phyloP scores from a whole-genome alignment of 176 grass and related monocot genomes.

The Bromus sterilis region DNA sequence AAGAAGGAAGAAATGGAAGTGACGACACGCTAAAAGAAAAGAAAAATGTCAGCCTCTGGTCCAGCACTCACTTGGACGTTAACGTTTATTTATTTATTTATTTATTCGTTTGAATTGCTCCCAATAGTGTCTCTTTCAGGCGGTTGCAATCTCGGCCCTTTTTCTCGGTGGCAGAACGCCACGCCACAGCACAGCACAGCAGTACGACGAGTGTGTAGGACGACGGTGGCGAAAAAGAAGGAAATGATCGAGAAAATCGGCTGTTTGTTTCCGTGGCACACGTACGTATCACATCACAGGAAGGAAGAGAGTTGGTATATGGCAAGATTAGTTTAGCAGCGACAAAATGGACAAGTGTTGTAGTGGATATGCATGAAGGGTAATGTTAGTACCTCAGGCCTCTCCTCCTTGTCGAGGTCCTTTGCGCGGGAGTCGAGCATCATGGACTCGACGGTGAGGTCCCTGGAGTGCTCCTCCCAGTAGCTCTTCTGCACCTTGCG shows the following conservation, averaged over 20 bases:
- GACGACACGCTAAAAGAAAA: not conserved
- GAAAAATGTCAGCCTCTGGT: not conserved
- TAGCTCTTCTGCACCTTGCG: conserved; percentile 78
- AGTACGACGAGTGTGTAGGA: not conserved
- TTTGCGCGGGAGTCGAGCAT: conserved; percentile 93
- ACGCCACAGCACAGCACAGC: not conserved
- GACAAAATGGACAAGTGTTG: not conserved
- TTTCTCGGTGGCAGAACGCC: not conserved
- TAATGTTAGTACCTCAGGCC: conserved; percentile 53
- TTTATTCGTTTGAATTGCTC: not conserved
- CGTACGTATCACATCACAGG: not conserved
- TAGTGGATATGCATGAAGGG: not conserved
- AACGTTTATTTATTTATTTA: not conserved
- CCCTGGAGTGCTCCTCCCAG: conserved; percentile 97
- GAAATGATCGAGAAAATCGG: not conserved
- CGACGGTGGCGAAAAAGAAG: no score
- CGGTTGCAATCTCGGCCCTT: not conserved
- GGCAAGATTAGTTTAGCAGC: not conserved
- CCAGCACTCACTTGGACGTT: not conserved
- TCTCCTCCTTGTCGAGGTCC: conserved; percentile 92
- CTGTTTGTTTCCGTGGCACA: not conserved
- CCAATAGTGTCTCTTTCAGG: not conserved
- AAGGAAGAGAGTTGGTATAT: not conserved
- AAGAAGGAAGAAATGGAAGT: not conserved
- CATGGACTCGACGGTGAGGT: conserved; percentile 92